These are phyloP conservation scores for Thelonectria olida DNA, from an alignment of 2,329 filamentous ascomycete genomes.

Conservation along the genomic window DNA sequence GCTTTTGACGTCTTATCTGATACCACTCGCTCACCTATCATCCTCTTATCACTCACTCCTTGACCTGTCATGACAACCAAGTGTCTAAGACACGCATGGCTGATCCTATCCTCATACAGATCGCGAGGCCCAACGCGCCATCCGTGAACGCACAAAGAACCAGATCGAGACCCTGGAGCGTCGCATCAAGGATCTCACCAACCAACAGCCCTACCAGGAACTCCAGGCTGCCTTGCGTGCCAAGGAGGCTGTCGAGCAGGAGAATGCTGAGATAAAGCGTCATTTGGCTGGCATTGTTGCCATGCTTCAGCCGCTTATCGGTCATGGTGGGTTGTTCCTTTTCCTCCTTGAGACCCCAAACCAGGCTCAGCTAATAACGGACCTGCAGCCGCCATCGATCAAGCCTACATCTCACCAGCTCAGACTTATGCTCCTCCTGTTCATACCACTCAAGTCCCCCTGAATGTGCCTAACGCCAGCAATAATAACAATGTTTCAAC, in stretches of 20 bases:
- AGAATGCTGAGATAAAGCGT: constrained; percentile 81
- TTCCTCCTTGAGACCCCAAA: background rate
- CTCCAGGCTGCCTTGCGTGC: constrained; percentile 78
- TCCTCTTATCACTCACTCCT: background rate
- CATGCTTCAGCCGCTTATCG: constrained; percentile 69
- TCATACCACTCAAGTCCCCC: constrained; percentile 28
- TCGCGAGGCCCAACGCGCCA: constrained; percentile 85
- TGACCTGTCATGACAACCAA: background rate
- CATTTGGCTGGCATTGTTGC: constrained; percentile 72
- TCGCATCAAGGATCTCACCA: constrained; percentile 78
- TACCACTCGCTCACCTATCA: background rate
- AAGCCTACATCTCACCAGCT: constrained; percentile 45
- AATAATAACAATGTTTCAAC: constrained; percentile 40
- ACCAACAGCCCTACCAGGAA: constrained; percentile 84
- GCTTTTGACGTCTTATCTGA: background rate
- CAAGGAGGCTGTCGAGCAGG: constrained; percentile 79
- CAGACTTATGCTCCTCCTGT: constrained; percentile 39
- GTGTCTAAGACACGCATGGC: constrained; percentile 20
- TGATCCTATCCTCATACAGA: constrained; percentile 58
- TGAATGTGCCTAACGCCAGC: constrained; percentile 28
- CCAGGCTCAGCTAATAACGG: constrained; percentile 4
- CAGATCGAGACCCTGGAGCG: constrained; percentile 80
- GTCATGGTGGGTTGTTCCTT: constrained; percentile 33
- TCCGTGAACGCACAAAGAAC: constrained; percentile 82
- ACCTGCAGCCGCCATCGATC: constrained; percentile 38